These are phyloP conservation scores for Talaromyces liani DNA, from an alignment of 495 filamentous ascomycete genomes.

Conservation along the genomic window DNA sequence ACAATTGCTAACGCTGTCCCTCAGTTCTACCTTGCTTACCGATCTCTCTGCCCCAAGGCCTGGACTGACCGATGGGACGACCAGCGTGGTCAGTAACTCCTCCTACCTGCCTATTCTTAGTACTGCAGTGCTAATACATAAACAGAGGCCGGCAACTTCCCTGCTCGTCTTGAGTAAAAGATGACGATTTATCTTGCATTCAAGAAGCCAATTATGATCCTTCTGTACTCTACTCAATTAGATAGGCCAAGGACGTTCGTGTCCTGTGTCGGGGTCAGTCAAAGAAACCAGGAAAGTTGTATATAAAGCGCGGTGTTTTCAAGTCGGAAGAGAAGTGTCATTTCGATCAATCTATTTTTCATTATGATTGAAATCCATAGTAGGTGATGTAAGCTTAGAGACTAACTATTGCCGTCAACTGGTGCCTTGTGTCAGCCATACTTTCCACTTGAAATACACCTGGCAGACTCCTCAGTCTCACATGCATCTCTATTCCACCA, in stretches of 20 bases:
- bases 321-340: conserved; percentile 2
- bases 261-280: conserved; percentile 4
- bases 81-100: conserved; percentile 71
- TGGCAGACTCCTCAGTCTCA: too few relatives aligned
- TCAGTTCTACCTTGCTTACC: conserved; percentile 92
- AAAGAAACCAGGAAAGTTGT: conserved; percentile 9
- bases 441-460: too few relatives aligned
- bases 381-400: not conserved
- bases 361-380: not conserved
- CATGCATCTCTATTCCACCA: too few relatives aligned
- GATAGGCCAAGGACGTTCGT: not conserved
- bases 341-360: not conserved
- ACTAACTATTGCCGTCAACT: too few relatives aligned
- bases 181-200: conserved; percentile 21
- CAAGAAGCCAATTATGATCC: conserved; percentile 27
- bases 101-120: conserved; percentile 9
- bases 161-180: conserved; percentile 45
- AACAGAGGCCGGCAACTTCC: conserved; percentile 88
- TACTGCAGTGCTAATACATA: not conserved
- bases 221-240: conserved; percentile 11
- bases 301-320: not conserved
- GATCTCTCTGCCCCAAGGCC: conserved; percentile 89
- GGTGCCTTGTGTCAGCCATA: too few relatives aligned
- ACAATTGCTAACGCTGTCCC: not conserved
- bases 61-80: conserved; percentile 97